These are phyloP conservation scores for Chrysoporthe austroafricana DNA, from an alignment of 2,329 filamentous ascomycete species.

Conservation along the genomic window DNA sequence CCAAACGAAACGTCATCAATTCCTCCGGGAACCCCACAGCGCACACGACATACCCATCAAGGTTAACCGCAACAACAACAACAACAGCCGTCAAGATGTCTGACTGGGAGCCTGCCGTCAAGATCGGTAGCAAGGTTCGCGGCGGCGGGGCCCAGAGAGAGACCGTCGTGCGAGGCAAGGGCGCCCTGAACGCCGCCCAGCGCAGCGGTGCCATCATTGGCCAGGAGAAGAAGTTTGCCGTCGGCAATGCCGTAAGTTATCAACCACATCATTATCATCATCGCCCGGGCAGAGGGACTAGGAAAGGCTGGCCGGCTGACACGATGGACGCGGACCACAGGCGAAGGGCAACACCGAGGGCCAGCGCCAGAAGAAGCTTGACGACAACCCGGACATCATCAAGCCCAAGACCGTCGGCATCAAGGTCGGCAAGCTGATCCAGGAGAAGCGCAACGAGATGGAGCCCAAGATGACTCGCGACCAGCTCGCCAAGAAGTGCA, in stretches of 20 bases:
- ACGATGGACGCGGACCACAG: constrained; percentile 34
- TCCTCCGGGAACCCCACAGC: constrained; percentile 25
- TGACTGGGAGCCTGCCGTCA: constrained; percentile 88
- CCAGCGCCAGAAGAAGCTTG: constrained; percentile 96
- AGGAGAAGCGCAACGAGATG: constrained; percentile 75
- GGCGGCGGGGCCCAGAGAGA: constrained; percentile 72
- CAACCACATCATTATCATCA: not conserved
- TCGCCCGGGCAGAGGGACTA: not conserved
- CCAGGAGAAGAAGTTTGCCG: constrained; percentile 89
- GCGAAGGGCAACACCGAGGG: constrained; percentile 65
- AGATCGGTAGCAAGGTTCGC: constrained; percentile 87
- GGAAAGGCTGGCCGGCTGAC: not conserved
- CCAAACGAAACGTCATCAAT: constrained; percentile 25
- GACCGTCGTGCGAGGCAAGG: constrained; percentile 85
- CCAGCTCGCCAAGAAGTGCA: constrained; percentile 82
- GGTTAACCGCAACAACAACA: constrained; percentile 14
- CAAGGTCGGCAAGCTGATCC: constrained; percentile 81
- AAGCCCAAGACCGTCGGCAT: constrained; percentile 91
- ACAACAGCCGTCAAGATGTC: constrained; percentile 61
- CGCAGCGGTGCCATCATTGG: constrained; percentile 74
- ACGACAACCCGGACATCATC: constrained; percentile 95
- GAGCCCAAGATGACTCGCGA: constrained; percentile 98
- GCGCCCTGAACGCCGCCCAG: constrained; percentile 85
- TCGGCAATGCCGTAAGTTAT: constrained; percentile 74
- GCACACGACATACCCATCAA: constrained; percentile 22